phyloP scores from a whole-genome alignment of 2,329 filamentous ascomycete species.

The Arachnomyces sp. region DNA sequence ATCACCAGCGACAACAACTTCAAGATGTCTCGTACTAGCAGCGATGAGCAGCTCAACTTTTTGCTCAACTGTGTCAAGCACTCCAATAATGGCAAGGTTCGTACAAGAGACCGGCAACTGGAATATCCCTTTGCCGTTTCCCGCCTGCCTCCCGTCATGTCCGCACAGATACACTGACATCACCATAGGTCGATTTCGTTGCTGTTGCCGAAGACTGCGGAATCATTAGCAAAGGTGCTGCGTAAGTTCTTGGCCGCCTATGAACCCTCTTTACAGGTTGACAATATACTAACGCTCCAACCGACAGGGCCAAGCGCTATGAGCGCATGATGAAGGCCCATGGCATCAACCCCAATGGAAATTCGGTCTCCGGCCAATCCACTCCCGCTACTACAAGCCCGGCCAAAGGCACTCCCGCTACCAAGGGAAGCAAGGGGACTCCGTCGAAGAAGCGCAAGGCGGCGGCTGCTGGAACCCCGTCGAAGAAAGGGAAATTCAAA shows the following conservation, averaged over 20 bases:
- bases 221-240: conserved; percentile 60
- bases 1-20: neutral
- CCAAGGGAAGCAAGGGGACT: conserved; percentile 12
- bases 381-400: conserved; percentile 3
- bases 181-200: conserved; percentile 54
- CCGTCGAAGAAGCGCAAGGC: conserved; percentile 13
- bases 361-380: neutral
- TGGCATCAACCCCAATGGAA: conserved; percentile 34
- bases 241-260: too few relatives aligned
- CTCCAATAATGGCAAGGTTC: conserved; percentile 54
- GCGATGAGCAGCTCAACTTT: conserved; percentile 57
- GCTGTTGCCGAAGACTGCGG: conserved; percentile 57
- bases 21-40: conserved; percentile 43
- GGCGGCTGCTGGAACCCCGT: neutral
- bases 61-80: conserved; percentile 59
- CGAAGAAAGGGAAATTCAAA: conserved; percentile 19
- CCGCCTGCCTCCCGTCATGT: neutral
- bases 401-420: conserved; percentile 17
- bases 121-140: neutral
- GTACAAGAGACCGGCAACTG: conserved; percentile 7
- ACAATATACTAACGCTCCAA: conserved; percentile 2
- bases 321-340: conserved; percentile 58
- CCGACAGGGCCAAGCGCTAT: conserved; percentile 57
- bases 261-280: neutral
- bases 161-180: too few relatives aligned